These are phyloP conservation scores for Furcasterigmium furcatum DNA, from an alignment of 2,329 filamentous ascomycete species.

Conservation along the genomic window DNA sequence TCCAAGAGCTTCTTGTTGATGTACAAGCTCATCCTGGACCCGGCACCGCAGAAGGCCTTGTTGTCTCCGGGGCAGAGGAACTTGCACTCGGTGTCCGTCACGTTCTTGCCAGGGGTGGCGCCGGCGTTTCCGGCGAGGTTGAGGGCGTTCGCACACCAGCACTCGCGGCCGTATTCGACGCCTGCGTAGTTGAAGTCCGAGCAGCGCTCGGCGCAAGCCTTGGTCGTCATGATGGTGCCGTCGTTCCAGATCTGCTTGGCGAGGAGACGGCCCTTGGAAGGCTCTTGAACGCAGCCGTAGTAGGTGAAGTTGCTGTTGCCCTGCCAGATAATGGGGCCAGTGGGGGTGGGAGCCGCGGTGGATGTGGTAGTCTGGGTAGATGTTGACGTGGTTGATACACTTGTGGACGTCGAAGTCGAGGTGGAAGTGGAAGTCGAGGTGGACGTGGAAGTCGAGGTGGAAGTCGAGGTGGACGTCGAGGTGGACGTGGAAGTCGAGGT, in stretches of 20 bases:
- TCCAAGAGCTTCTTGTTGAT: too few species aligned
- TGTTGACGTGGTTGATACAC: neutral
- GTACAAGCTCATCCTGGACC: conserved; percentile 24
- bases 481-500: neutral
- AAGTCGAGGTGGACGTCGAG: neutral
- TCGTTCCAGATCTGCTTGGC: conserved; percentile 21
- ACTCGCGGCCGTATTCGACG: conserved; percentile 34
- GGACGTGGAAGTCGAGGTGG: neutral
- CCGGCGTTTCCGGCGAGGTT: conserved; percentile 19
- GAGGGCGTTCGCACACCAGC: conserved; percentile 29
- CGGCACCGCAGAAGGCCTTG: conserved; percentile 24
- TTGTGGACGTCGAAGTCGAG: too few species aligned
- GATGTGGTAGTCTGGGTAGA: conserved; percentile 7
- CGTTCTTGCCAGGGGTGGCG: conserved; percentile 21
- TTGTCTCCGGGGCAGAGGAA: conserved; percentile 29
- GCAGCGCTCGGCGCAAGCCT: conserved; percentile 25
- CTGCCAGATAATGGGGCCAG: conserved; percentile 18
- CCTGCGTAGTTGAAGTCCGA: conserved; percentile 27
- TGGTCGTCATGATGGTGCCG: conserved; percentile 23
- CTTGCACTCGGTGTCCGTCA: conserved; percentile 24
- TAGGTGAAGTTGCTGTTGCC: conserved; percentile 32
- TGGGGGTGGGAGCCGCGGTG: conserved; percentile 11
- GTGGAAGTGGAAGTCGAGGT: neutral
- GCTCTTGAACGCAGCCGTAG: conserved; percentile 28
- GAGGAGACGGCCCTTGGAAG: conserved; percentile 24